These are phyloP conservation scores for Ogataea paraovalis DNA, from an alignment of 805 yeast genomes.

Conservation along the genomic window DNA sequence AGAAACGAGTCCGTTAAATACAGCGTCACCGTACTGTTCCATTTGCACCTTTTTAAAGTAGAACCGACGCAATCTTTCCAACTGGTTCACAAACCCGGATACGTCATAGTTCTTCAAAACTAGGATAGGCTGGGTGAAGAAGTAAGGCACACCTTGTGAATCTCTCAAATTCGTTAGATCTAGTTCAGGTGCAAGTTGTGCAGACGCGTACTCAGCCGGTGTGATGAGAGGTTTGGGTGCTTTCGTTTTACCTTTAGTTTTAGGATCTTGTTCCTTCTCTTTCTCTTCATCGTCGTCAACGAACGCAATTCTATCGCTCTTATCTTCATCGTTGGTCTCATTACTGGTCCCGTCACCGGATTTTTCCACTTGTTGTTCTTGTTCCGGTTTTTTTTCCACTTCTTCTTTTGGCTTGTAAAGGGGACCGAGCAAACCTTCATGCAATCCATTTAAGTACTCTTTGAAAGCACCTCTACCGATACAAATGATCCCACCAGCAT, in stretches of 20 bases:
- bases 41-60: slow-evolving; percentile 63
- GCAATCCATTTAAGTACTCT: slow-evolving; percentile 85
- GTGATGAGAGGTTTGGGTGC: slow-evolving; percentile 63
- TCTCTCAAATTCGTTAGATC: slow-evolving; percentile 34
- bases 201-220: slow-evolving; percentile 52
- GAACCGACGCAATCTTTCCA: slow-evolving; percentile 71
- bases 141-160: slow-evolving; percentile 45
- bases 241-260: slow-evolving; percentile 28
- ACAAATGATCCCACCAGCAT: slow-evolving; percentile 84
- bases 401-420: slow-evolving; percentile 36
- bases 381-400: slow-evolving; percentile 22
- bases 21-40: slow-evolving; percentile 26
- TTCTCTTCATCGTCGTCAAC: slow-evolving; percentile 32
- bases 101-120: slow-evolving; percentile 75
- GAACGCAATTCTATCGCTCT: slow-evolving; percentile 2
- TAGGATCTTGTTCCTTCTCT: slow-evolving; percentile 25
- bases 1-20: slow-evolving; percentile 19
- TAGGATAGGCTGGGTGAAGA: slow-evolving; percentile 73
- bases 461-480: slow-evolving; percentile 95
- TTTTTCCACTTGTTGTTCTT: slow-evolving; percentile 5
- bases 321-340: slow-evolving; percentile 8
- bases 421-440: slow-evolving; percentile 94
- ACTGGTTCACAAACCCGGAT: slow-evolving; percentile 74
- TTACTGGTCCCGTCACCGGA: slow-evolving; percentile 4
- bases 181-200: slow-evolving; percentile 59